Percentiles rank a stretch among this genome's conserved stretches.
These are phyloP conservation scores for Penicillium cosmopolitanum DNA, from an alignment of 495 filamentous ascomycete species.

Conservation along the genomic window DNA sequence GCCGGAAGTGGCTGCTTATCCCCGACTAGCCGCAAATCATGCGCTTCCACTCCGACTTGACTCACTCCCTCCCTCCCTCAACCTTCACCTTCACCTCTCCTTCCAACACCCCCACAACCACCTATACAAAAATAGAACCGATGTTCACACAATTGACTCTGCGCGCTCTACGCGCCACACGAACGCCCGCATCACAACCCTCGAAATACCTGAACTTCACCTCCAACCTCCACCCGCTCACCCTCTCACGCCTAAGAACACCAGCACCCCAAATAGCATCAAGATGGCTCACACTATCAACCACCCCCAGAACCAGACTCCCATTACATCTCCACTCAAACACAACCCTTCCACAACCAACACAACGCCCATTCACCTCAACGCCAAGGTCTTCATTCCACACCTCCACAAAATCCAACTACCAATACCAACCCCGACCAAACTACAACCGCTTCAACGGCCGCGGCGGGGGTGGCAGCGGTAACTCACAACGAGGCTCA, in stretches of 20 bases:
- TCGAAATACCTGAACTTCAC: background rate
- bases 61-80: background rate
- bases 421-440: slow-evolving; percentile 9
- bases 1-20: slow-evolving; percentile 21
- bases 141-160: slow-evolving; percentile 10
- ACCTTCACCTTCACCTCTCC: background rate
- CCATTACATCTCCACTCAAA: background rate
- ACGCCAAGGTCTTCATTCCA: background rate
- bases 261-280: background rate
- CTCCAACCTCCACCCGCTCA: background rate
- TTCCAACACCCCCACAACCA: no score
- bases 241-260: background rate
- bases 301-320: background rate
- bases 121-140: background rate
- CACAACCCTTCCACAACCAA: background rate
- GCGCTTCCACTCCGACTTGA: background rate
- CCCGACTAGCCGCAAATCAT: slow-evolving; percentile 7
- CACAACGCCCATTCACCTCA: slow-evolving; percentile 27
- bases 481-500: slow-evolving; percentile 3
- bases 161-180: slow-evolving; percentile 11
- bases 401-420: background rate
- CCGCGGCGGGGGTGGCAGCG: background rate
- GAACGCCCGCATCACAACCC: slow-evolving; percentile 5
- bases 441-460: slow-evolving; percentile 41
- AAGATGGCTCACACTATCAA: slow-evolving; percentile 3